Conservation (phyloP, 345 rosid species). For the Physaria fendleri region DNA sequence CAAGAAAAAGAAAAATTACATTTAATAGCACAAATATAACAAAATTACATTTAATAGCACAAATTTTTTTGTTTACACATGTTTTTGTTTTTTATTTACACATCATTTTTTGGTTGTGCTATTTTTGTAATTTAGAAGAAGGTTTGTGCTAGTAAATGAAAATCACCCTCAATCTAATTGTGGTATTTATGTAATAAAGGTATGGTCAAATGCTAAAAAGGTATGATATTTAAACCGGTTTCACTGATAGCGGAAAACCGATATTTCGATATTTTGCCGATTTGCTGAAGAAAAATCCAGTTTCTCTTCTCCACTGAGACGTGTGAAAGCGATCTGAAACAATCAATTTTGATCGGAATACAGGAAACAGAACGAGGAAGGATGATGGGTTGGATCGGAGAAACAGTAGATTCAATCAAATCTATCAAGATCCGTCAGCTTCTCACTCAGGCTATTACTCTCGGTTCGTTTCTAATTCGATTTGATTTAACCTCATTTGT, state of each 20-base stretch:
- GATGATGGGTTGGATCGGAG: constrained; percentile 75
- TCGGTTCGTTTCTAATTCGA: constrained; percentile 44
- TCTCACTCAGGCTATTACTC: constrained; percentile 69
- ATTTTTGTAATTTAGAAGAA: no score
- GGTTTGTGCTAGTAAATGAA: no score
- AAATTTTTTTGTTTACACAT: no score
- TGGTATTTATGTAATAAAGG: not conserved
- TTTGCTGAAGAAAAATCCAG: not conserved
- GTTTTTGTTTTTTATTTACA: no score
- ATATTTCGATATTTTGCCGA: not conserved
- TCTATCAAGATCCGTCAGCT: constrained; percentile 82
- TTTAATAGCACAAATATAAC: no score
- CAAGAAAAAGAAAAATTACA: no score
- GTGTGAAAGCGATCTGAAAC: constrained; percentile 7
- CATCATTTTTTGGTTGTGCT: no score
- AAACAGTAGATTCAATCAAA: constrained; percentile 64
- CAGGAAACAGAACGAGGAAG: not conserved
- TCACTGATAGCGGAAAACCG: constrained; percentile 3
- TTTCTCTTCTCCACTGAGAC: constrained; percentile 7
- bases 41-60: no score
- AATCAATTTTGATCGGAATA: not conserved
- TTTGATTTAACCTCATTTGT: not conserved
- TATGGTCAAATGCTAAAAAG: no score
- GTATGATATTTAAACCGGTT: constrained; percentile 15
- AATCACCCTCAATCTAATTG: no score